Conservation (phyloP, 768 basidiomycete genomes). For the Fomitopsis serialis region DNA sequence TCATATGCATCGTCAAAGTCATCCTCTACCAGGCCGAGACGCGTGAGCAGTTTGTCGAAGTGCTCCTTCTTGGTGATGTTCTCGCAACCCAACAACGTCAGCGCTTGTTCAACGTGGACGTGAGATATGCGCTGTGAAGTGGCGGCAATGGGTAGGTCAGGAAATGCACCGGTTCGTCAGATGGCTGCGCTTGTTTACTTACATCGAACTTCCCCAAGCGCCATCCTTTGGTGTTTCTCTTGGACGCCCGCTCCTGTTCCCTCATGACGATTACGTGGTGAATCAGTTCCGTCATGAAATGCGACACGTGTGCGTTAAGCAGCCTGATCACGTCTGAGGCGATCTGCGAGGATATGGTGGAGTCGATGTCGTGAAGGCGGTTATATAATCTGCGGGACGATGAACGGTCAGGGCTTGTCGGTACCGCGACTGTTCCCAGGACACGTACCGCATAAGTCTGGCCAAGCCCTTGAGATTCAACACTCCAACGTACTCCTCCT, state of each 20-base stretch:
- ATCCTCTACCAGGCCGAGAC: slow-evolving; percentile 6
- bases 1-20: slow-evolving; percentile 9
- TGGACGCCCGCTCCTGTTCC: slow-evolving; percentile 54
- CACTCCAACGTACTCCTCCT: slow-evolving; percentile 39
- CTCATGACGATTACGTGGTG: slow-evolving; percentile 47
- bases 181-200: slow-evolving; percentile 14
- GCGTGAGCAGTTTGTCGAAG: slow-evolving; percentile 30
- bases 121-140: slow-evolving; percentile 31
- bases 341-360: slow-evolving; percentile 28
- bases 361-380: slow-evolving; percentile 22
- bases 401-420: not conserved
- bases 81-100: slow-evolving; percentile 40
- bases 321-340: slow-evolving; percentile 44
- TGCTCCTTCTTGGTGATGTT: slow-evolving; percentile 33
- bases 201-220: slow-evolving; percentile 39
- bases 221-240: slow-evolving; percentile 60
- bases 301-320: slow-evolving; percentile 38
- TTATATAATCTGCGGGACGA: slow-evolving; percentile 22
- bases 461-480: slow-evolving; percentile 38
- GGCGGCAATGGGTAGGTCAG: not conserved
- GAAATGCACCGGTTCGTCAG: too few species aligned
- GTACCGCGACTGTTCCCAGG: not conserved
- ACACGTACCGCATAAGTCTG: slow-evolving; percentile 37
- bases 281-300: slow-evolving; percentile 48
- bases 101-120: slow-evolving; percentile 39